A percentile compares a stretch with the other conserved stretches of the same genome.
Evolutionary conservation across 73 alveolate species (phyloP).

Genomic region (Paramecium tetraurelia): DNA sequence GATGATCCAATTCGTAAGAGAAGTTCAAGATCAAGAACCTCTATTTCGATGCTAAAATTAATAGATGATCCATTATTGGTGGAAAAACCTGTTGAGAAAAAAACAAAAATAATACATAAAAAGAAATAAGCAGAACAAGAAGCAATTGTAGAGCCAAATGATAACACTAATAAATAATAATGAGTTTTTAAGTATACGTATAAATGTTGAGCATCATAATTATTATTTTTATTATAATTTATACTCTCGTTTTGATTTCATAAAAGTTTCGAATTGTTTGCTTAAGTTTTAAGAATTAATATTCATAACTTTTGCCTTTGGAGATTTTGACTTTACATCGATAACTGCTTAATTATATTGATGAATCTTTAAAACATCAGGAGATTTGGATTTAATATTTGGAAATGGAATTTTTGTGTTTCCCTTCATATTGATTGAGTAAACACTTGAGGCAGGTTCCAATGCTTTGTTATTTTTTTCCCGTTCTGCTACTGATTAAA

Average conservation of each 20-base stretch:
- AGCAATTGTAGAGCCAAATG: neutral
- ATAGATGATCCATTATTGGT: neutral
- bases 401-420: neutral
- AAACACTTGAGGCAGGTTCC: neutral
- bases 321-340: neutral
- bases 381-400: neutral
- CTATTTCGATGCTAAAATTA: neutral
- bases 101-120: neutral
- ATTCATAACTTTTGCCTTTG: neutral
- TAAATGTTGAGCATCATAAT: neutral
- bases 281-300: neutral
- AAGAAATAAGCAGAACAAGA: neutral
- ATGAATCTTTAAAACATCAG: neutral
- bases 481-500: neutral
- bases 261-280: neutral
- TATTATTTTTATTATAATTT: neutral
- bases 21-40: neutral
- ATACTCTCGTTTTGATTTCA: neutral
- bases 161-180: neutral
- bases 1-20: slow-evolving; percentile 20
- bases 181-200: neutral
- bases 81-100: neutral
- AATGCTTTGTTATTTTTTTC: neutral
- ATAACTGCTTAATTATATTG: neutral
- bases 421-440: neutral